Conservation (phyloP, 495 filamentous ascomycete species). For the Parathielavia hyrcaniae region DNA sequence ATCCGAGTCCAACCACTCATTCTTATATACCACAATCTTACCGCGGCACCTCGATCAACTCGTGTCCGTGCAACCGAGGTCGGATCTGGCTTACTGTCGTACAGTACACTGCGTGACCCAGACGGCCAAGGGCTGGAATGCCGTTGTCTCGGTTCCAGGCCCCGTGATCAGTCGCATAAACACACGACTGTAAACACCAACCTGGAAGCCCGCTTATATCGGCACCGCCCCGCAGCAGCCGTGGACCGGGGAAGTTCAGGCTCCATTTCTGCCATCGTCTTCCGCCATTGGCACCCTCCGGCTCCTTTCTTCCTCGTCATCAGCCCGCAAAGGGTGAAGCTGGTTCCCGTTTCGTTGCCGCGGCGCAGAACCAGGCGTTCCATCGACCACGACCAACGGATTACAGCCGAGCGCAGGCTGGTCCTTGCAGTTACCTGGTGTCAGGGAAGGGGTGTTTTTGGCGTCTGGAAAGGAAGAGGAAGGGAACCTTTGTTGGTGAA, state of each 20-base stretch:
- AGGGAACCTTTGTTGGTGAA: neutral
- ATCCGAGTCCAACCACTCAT: neutral
- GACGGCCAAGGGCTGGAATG: constrained; percentile 12
- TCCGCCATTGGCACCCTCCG: neutral
- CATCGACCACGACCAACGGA: neutral
- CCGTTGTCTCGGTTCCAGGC: constrained; percentile 10
- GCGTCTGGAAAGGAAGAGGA: neutral
- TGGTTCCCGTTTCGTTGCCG: neutral
- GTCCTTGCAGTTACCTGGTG: neutral
- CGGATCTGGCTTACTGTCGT: neutral
- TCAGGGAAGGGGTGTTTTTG: neutral
- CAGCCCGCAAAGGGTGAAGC: constrained; percentile 1
- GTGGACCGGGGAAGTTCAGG: constrained; percentile 1
- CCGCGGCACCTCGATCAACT: neutral
- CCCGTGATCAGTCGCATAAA: constrained; percentile 18
- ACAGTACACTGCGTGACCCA: constrained; percentile 6
- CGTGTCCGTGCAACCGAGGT: neutral
- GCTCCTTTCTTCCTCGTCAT: neutral
- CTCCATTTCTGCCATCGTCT: neutral
- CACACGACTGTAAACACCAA: constrained; percentile 28
- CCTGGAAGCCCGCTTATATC: constrained; percentile 25
- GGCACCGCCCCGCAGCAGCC: constrained; percentile 1
- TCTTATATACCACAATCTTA: neutral
- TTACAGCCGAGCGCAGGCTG: neutral
- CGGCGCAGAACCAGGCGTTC: neutral